phyloP scores from a whole-genome alignment of 2,329 filamentous ascomycete species.

The Penicillium sumatraense region DNA sequence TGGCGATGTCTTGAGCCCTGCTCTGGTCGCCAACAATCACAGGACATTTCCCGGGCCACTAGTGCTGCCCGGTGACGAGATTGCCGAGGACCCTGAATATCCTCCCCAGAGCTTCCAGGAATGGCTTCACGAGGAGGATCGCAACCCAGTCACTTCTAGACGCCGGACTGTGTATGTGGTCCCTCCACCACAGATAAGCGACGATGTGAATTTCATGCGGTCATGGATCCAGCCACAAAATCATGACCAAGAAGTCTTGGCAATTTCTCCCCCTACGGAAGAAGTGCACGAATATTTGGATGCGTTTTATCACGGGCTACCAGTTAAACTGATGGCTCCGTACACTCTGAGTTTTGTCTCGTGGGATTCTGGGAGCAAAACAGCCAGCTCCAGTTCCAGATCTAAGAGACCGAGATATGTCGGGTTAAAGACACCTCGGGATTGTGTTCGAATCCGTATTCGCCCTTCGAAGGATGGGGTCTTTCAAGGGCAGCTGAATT shows the following conservation, averaged over 20 bases:
- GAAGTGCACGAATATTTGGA: slow-evolving; percentile 49
- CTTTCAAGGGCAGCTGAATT: slow-evolving; percentile 55
- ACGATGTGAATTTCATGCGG: slow-evolving; percentile 44
- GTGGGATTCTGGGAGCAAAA: slow-evolving; percentile 47
- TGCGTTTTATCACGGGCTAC: slow-evolving; percentile 61
- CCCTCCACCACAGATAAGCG: slow-evolving; percentile 47
- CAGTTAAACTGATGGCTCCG: slow-evolving; percentile 50
- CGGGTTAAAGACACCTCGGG: slow-evolving; percentile 48
- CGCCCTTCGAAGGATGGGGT: slow-evolving; percentile 54
- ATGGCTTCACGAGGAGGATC: slow-evolving; percentile 53
- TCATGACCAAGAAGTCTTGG: slow-evolving; percentile 22
- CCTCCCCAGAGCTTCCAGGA: slow-evolving; percentile 57
- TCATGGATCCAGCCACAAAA: slow-evolving; percentile 44
- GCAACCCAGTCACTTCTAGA: slow-evolving; percentile 55
- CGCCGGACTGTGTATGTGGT: slow-evolving; percentile 62
- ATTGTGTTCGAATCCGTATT: slow-evolving; percentile 56
- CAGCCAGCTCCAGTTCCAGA: background rate
- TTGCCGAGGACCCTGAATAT: slow-evolving; percentile 58
- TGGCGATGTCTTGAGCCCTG: background rate
- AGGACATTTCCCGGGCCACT: slow-evolving; percentile 62
- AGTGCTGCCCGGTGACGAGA: slow-evolving; percentile 63
- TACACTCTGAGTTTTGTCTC: slow-evolving; percentile 50
- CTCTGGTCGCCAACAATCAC: background rate
- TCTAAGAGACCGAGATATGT: slow-evolving; percentile 40
- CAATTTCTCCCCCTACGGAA: slow-evolving; percentile 21